Conservation (phyloP, 805 yeast species). For the Candida piceae region DNA sequence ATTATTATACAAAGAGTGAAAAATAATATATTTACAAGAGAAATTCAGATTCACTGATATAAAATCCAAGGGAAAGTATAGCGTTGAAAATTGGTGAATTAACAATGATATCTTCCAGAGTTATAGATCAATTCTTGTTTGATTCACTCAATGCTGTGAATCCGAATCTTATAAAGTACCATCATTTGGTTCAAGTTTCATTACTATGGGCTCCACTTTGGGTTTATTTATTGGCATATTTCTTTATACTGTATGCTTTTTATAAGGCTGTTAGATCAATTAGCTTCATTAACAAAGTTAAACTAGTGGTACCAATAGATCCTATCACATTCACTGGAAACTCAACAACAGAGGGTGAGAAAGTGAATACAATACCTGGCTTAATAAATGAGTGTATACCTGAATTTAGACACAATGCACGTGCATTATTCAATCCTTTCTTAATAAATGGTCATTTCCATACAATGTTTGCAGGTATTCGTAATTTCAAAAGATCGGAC, state of each 20-base stretch:
- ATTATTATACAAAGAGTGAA: too few species aligned
- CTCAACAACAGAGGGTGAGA: neutral
- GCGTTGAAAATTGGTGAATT: too few species aligned
- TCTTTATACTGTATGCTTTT: neutral
- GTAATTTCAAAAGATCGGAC: conserved; percentile 47
- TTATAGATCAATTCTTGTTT: conserved; percentile 5
- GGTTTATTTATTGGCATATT: conserved; percentile 6
- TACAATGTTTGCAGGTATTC: conserved; percentile 61
- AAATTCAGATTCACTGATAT: too few species aligned
- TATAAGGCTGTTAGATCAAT: conserved; percentile 1
- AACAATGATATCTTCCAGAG: too few species aligned
- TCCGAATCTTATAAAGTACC: conserved; percentile 8
- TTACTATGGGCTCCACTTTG: conserved; percentile 12
- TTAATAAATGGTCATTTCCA: conserved; percentile 72
- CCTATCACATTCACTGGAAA: conserved; percentile 6
- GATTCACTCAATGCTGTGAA: conserved; percentile 1
- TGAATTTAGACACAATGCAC: conserved; percentile 41
- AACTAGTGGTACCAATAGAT: conserved; percentile 5
- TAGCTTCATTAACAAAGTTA: conserved; percentile 11
- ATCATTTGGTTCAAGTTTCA: conserved; percentile 8
- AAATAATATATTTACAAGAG: too few species aligned
- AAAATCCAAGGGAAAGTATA: too few species aligned
- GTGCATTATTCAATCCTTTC: conserved; percentile 56
- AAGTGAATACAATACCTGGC: conserved; percentile 14
- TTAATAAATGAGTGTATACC: conserved; percentile 29